Base-by-base conservation (phyloP, 495 filamentous ascomycete species). In the Penicillium steckii region DNA sequence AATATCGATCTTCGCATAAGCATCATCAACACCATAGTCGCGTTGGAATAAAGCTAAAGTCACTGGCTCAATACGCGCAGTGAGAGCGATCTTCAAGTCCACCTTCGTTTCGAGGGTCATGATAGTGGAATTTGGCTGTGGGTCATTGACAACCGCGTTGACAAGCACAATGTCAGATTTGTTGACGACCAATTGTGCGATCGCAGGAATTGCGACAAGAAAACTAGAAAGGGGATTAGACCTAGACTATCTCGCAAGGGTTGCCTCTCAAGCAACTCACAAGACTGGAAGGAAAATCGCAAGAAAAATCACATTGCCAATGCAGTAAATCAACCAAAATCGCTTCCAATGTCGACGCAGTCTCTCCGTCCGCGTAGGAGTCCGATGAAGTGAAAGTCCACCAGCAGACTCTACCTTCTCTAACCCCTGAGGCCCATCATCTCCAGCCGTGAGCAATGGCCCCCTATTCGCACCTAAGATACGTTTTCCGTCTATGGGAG, bases 111-210 rank as follows among this genome's bases (percentile, higher is more conserved):
- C 35, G 6, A 74, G 35, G 2, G 62, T 66, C 40, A 76, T 44
- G 4, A 60, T 45, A 7, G 73, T 50, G 1, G 63, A 64, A n/a
- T 70, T 61, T 2, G 62, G 57, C 2, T 64, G 64, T n/a, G 70
- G 66, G 9, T 67, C 35, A 17, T 65, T 51, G 13, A 76, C 60
- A 4, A 56, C 45, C 1, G 68, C 68, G 15, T 62, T 58, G 44
- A 62, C 59, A 15, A 77, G 58, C 9, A 65, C 45, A 17, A 77
- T 61, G 12, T 57, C 55, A 0, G 69, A 69, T 18, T 66, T 65
- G 47, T 70, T 60, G 32, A 75, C 62, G 26, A 77, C 64, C 26
- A 66, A 52, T 47, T 74, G 74, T 2, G 74, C 69, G 42, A 77
- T 57, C 30, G 69, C 71, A 18, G 74, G 74, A 29, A 77, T 68